These are phyloP conservation scores for Theobroma cacao DNA, from an alignment of 345 rosid genomes.

Conservation along the genomic window DNA sequence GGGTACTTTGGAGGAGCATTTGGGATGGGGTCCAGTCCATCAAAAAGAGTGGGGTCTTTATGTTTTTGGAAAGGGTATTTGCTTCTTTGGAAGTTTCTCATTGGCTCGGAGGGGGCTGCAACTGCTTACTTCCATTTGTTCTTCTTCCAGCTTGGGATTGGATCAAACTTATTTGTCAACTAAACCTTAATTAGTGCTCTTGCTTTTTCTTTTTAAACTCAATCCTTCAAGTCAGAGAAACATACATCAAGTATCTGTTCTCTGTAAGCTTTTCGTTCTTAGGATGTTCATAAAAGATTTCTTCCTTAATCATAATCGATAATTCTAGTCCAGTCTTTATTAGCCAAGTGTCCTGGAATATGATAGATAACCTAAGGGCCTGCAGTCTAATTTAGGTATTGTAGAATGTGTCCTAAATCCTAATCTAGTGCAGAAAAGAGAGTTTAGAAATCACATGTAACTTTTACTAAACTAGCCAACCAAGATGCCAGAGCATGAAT, in stretches of 20 bases:
- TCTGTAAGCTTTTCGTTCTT: not conserved
- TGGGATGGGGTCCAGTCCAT: conserved; percentile 10
- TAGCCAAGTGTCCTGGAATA: not conserved
- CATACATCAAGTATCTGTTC: too few relatives aligned
- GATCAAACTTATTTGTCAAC: not conserved
- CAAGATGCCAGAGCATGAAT: not conserved
- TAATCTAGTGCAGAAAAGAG: not conserved
- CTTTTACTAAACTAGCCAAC: not conserved
- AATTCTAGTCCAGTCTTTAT: not conserved
- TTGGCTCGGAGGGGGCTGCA: not conserved
- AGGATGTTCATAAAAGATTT: not conserved
- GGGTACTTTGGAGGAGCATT: conserved; percentile 18
- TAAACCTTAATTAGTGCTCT: not conserved
- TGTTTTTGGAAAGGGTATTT: not conserved
- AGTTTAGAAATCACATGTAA: not conserved
- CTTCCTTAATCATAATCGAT: conserved; percentile 6
- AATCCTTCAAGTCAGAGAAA: too few relatives aligned
- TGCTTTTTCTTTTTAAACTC: not conserved
- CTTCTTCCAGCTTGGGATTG: not conserved
- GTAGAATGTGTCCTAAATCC: not conserved
- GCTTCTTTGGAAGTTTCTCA: conserved; percentile 9
- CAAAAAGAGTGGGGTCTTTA: too few relatives aligned
- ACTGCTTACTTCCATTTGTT: not conserved
- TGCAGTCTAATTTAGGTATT: not conserved
- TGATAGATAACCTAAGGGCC: not conserved